Evolutionary conservation across 1,284 basidiomycete genomes (phyloP).

Genomic region (Fomitopsis palustris): DNA sequence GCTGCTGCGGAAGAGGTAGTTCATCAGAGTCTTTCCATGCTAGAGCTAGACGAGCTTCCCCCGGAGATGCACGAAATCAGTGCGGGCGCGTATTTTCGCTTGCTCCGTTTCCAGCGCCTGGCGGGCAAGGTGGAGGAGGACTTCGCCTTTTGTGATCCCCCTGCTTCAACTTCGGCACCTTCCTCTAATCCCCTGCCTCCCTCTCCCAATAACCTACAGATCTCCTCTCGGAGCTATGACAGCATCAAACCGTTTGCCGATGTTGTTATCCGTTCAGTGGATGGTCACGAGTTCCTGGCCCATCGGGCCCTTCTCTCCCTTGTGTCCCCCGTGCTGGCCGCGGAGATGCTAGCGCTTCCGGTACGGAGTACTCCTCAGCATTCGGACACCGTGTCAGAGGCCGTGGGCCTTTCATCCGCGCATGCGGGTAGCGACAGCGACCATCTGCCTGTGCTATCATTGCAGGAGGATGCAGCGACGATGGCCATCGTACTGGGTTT

Average conservation of each 20-base stretch:
- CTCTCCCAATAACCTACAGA: background rate
- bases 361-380: no score
- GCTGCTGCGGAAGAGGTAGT: background rate
- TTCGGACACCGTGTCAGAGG: no score
- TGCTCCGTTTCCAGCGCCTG: slow-evolving; percentile 6
- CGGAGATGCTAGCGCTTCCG: background rate
- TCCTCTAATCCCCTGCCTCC: background rate
- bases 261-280: slow-evolving; percentile 3
- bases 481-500: background rate
- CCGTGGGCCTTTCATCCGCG: background rate
- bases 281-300: slow-evolving; percentile 3
- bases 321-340: slow-evolving; percentile 4
- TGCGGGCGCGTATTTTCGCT: slow-evolving; percentile 14
- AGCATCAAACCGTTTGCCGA: background rate
- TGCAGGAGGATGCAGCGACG: background rate
- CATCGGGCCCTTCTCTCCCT: slow-evolving; percentile 4
- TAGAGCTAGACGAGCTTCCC: background rate
- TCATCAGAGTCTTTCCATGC: background rate
- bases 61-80: slow-evolving; percentile 2
- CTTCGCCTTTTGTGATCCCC: background rate
- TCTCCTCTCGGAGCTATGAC: background rate
- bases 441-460: background rate
- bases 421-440: background rate
- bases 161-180: background rate
- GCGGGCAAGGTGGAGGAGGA: background rate